Evolutionary conservation across 805 yeast species (phyloP).

Genomic region (Brettanomyces naardenensis): DNA sequence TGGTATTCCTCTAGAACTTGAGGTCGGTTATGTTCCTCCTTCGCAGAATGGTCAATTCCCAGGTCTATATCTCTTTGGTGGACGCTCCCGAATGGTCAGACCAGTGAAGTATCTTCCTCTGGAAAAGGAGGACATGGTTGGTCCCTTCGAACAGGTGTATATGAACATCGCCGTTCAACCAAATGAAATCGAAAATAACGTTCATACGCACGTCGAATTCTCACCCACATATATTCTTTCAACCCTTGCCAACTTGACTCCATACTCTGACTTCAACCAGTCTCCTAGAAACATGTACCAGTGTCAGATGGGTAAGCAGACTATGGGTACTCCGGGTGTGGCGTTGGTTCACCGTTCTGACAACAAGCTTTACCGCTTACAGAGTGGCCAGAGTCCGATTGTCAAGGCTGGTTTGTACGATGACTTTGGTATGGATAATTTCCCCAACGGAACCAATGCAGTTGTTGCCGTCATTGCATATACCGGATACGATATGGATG

Average conservation of each 20-base stretch:
- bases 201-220: constrained; percentile 90
- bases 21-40: constrained; percentile 96
- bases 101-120: constrained; percentile 89
- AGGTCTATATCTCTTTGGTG: constrained; percentile 86
- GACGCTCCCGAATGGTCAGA: constrained; percentile 91
- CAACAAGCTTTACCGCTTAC: constrained; percentile 87
- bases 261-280: constrained; percentile 97
- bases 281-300: constrained; percentile 99
- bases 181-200: constrained; percentile 71
- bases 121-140: constrained; percentile 77
- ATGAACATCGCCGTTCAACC: constrained; percentile 95
- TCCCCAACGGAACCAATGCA: constrained; percentile 97
- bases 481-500: constrained; percentile 99
- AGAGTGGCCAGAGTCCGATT: constrained; percentile 94
- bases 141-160: constrained; percentile 97
- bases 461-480: constrained; percentile 98
- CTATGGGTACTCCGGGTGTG: constrained; percentile 99
- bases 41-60: constrained; percentile 95
- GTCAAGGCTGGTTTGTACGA: constrained; percentile 91
- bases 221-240: constrained; percentile 93
- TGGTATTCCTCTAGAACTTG: constrained; percentile 79
- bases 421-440: constrained; percentile 95
- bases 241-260: constrained; percentile 93
- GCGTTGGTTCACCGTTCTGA: constrained; percentile 89
- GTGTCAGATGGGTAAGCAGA: constrained; percentile 99